Conservation (phyloP, 257 asterid genomes). For the Penstemon eatonii region DNA sequence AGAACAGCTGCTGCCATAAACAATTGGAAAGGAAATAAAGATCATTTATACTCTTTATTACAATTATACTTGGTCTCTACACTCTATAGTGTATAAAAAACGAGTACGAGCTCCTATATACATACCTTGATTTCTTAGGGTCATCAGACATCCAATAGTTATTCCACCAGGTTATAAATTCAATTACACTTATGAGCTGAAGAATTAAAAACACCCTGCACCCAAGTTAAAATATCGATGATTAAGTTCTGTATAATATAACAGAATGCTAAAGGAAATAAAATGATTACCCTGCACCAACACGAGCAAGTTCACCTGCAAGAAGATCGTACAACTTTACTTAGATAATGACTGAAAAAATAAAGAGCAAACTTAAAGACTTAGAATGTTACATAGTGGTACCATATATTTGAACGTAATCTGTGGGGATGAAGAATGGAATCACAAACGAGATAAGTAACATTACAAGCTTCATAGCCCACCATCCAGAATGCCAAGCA, state of each 20-base stretch:
- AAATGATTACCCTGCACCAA: constrained; percentile 90
- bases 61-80: no score
- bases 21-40: not conserved
- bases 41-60: not conserved
- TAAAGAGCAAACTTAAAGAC: not conserved
- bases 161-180: constrained; percentile 94
- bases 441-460: constrained; percentile 50
- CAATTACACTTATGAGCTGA: constrained; percentile 86
- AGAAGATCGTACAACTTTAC: not conserved
- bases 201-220: constrained; percentile 77
- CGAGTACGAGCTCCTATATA: no score
- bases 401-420: constrained; percentile 79
- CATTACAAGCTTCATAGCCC: constrained; percentile 59
- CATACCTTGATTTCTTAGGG: constrained; percentile 54
- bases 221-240: not conserved
- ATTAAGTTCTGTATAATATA: not conserved
- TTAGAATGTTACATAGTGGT: not conserved
- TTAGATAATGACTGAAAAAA: not conserved
- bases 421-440: constrained; percentile 79
- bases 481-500: constrained; percentile 88
- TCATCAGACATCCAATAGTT: constrained; percentile 89
- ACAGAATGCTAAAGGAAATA: not conserved
- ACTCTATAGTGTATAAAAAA: no score
- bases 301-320: constrained; percentile 90
- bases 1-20: constrained; percentile 50